Evolutionary conservation across 106 monocot genomes (phyloP).

Genomic region (Iris macrosiphon): DNA sequence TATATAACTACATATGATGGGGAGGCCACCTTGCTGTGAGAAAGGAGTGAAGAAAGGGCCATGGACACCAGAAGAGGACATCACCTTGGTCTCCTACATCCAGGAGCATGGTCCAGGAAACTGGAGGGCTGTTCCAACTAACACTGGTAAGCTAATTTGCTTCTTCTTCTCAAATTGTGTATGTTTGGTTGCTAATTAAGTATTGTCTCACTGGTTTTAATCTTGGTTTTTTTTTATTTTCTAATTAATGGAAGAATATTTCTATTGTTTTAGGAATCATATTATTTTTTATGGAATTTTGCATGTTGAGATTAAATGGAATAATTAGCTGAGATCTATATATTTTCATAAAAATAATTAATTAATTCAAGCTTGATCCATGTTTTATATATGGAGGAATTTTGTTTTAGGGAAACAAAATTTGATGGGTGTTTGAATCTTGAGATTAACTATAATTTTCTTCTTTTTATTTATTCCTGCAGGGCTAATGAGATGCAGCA

Average conservation of each 20-base stretch:
- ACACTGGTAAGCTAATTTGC: conserved; percentile 19
- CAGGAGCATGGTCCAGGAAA: conserved; percentile 42
- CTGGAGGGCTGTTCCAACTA: conserved; percentile 41
- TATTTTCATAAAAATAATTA: too few species aligned
- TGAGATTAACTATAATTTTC: too few species aligned
- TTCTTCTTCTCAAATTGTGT: too few species aligned
- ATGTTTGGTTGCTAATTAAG: neutral
- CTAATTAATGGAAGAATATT: neutral
- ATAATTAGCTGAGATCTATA: too few species aligned
- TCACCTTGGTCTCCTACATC: conserved; percentile 36
- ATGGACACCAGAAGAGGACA: conserved; percentile 51
- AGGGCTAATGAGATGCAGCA: conserved; percentile 5
- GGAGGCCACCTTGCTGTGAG: conserved; percentile 40
- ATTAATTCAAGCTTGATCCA: too few species aligned
- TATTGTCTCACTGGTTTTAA: neutral
- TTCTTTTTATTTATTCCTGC: neutral
- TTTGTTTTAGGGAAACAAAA: too few species aligned
- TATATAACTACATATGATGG: conserved; percentile 14
- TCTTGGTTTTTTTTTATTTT: neutral
- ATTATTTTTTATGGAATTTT: too few species aligned
- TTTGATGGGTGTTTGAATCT: neutral
- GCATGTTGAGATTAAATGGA: too few species aligned
- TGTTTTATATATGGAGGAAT: too few species aligned
- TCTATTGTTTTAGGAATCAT: too few species aligned
- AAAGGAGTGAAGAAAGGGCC: conserved; percentile 52